Base-by-base conservation (phyloP, 2,329 filamentous ascomycete species). In the Ophiostoma triangulosporum region DNA sequence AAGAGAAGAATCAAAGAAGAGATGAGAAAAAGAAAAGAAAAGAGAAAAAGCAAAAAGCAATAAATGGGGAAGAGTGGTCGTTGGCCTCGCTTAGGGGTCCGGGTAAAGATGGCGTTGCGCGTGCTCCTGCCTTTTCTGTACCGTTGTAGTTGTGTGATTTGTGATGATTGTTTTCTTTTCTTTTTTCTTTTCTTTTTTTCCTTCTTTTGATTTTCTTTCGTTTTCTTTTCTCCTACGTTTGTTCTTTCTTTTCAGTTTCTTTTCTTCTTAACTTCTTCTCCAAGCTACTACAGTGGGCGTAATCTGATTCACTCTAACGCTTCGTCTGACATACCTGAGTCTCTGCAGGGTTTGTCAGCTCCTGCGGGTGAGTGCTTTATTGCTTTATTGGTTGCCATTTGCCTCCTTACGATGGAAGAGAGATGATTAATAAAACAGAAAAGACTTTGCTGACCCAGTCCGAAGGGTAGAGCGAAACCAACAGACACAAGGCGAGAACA, bases 1-100 rank as follows among this genome's bases (percentile, higher is more conserved):
- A 32, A 36, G 17, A 31, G 7, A 50, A 50, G 8, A 20, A 35
- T 33, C 38, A 36, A 46, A 12, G 24, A 45, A 48, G n/a, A 51
- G 22, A 14, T 24, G 31, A 22, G 45, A 45, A 5, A 33, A 27
- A 1, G 6, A 31, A 52, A 43, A 54, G 29, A 20, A 17, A 20
- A 31, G 20, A 43, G 24, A 15, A 48, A 31, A 9, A 51, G 27
- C 3, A 51, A 50, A 38, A 35, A 48, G 22, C 22, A 52, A 43
- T 45, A 35, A 54, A 51, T 36, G 48, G 17, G 52, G 24, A 35
- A 38, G 48, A 53, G 54, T 27, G 49, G 51, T 38, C 22, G 31
- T 54, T 35, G 53, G 35, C 31, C 50, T 58, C 51, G 53, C 55
- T 53, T 56, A 57, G 54, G 51, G 52, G 46, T 54, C 55, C 56